Evolutionary conservation across 2,329 filamentous ascomycete species (phyloP), one percentile per base, ranked within the genome.

Genomic region (Aureobasidium sp.): DNA sequence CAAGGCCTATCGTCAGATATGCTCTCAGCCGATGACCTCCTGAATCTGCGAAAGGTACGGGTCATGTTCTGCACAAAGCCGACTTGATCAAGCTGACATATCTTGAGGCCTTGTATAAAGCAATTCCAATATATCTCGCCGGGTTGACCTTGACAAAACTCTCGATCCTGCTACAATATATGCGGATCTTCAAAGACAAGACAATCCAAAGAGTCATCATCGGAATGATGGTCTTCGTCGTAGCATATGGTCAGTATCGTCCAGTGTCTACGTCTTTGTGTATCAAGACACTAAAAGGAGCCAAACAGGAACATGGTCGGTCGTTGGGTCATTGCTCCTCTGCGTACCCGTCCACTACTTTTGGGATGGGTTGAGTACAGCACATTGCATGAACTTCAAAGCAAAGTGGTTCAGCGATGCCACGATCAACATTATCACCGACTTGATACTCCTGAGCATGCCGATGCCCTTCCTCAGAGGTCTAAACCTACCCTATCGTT

Each of bases 151-250:
- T 71, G 61, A 76, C 75, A 22, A 80, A 80, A 68, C 69, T 75
- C 8, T 78, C 77, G 0, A 79, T 80, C 44, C 67, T 80, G 2
- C 69, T 80, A 61, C 78, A 80, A 64, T 81, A 80, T 63, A 73
- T 77, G 22, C 75, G 76, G 22, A 73, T 81, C 25, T 80, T 81
- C 62, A 74, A 72, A 11, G 74, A 73, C 6, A 70, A 67, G 15
- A 66, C 66, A 17, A 76, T 76, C 68, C 72, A 74, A 5, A 65
- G 73, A 20, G 60, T 64, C 8, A 67, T 70, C 51, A 71, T 68
- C 36, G 65, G 64, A 14, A 39, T 72, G 14, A 70, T 75, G 56
- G 65, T 61, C 1, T 66, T 74, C 61, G 69, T 74, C 12, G 57
- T 70, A 17, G 51, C 64, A 7, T 75, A 72, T 52, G 68, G 69